Evolutionary conservation across 2,329 filamentous ascomycete species (phyloP), one percentile per base, ranked within the genome.

Genomic region (Tetracladium maxilliforme): DNA sequence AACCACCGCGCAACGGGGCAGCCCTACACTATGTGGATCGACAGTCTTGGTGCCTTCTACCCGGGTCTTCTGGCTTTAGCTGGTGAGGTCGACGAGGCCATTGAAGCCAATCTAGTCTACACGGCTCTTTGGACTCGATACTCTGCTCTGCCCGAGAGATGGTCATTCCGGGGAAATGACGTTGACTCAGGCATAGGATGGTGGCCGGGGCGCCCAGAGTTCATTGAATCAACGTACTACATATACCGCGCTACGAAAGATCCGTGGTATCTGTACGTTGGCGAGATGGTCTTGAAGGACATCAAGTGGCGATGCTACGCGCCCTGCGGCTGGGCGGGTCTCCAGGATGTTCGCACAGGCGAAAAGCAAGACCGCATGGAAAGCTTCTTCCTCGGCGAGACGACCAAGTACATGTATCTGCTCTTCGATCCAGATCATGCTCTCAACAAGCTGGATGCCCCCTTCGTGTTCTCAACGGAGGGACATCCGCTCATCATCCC

Each of bases 381-480:
- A 51, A 95, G 87, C 46, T 98, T 95, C 61, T 95, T 95, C 43
- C 63, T 98, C 2, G 87, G 90, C 10, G 90, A 98, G 51, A 98
- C 90, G 2, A 76, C 83, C 22, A 94, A 95, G 50, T 98, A 98
- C 48, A 60, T 98, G 33, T 95, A 92, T 47, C 57, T 98, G 27
- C 67, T 95, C 3, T 95, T 92, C 47, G 81, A 92, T 36, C 65
- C 74, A 5, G 64, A 73, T 10, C 90, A 95, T 50, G 83, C 86
- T 1, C 55, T 98, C 21, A 95, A 95, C 49, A 74, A 70, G 12
- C 56, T 92, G 19, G 90, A 95, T 48, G 73, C 75, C 1, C 72
- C 86, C 0, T 92, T 78, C 47, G 87, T 98, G 10, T 95, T 98
- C 47, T 90, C 81, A 1, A 98, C 90, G 0, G 90, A 98, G 51